Conservation (phyloP, 805 yeast species). For the Ogataea thermomethanolica region DNA sequence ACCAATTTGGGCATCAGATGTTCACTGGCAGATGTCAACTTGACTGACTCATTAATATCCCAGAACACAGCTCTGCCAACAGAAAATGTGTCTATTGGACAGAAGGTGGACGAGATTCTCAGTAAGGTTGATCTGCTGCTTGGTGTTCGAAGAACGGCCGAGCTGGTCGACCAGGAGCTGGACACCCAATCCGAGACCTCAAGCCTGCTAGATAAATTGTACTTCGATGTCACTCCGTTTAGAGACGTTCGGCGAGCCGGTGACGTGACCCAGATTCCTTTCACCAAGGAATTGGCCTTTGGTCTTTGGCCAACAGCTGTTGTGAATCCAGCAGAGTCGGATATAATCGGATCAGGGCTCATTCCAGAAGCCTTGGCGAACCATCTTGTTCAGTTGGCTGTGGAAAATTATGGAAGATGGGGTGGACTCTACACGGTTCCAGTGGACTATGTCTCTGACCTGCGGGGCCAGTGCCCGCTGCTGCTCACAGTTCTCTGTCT, state of each 20-base stretch:
- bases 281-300: slow-evolving; percentile 26
- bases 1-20: slow-evolving; percentile 22
- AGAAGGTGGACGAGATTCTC: slow-evolving; percentile 4
- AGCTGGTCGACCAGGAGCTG: slow-evolving; percentile 1
- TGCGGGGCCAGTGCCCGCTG: slow-evolving; percentile 50
- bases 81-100: not conserved
- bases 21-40: slow-evolving; percentile 16
- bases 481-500: slow-evolving; percentile 62
- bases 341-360: slow-evolving; percentile 37
- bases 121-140: slow-evolving; percentile 4
- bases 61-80: not conserved
- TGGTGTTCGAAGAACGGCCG: slow-evolving; percentile 1
- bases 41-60: slow-evolving; percentile 8
- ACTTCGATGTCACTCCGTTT: slow-evolving; percentile 24
- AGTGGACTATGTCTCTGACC: slow-evolving; percentile 42
- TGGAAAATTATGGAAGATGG: slow-evolving; percentile 65
- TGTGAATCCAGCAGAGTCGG: slow-evolving; percentile 5
- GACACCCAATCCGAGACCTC: slow-evolving; percentile 5
- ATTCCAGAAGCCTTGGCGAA: slow-evolving; percentile 43
- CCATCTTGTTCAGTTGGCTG: slow-evolving; percentile 46
- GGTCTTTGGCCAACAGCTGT: slow-evolving; percentile 3
- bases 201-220: slow-evolving; percentile 11
- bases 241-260: slow-evolving; percentile 24
- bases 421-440: slow-evolving; percentile 48
- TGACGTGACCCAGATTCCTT: slow-evolving; percentile 21